Evolutionary conservation across 2,329 filamentous ascomycete species (phyloP).

Genomic region (Orbilia brochopaga): DNA sequence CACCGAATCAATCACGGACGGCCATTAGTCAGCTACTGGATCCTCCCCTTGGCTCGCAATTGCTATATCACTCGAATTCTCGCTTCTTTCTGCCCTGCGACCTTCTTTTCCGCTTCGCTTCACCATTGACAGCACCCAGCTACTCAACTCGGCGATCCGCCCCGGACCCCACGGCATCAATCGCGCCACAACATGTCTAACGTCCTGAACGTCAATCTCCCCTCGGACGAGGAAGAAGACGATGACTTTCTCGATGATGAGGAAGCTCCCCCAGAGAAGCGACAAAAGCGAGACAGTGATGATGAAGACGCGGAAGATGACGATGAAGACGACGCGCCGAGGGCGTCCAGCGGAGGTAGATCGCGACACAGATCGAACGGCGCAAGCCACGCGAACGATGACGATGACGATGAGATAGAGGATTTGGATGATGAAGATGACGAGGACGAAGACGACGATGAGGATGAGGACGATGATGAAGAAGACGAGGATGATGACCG

Average conservation of each 20-base stretch:
- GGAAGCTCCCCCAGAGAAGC: constrained; percentile 30
- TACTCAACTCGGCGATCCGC: constrained; percentile 4
- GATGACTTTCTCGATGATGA: constrained; percentile 45
- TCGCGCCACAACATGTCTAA: constrained; percentile 21
- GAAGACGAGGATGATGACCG: constrained; percentile 70
- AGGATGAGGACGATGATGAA: constrained; percentile 65
- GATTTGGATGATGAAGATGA: constrained; percentile 57
- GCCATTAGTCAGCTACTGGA: constrained; percentile 45
- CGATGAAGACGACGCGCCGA: constrained; percentile 51
- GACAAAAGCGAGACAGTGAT: constrained; percentile 35
- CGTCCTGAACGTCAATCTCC: constrained; percentile 28
- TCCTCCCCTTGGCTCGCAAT: constrained; percentile 10
- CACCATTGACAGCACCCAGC: neutral
- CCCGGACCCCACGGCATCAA: neutral
- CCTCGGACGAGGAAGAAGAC: constrained; percentile 52
- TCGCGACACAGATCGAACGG: constrained; percentile 30
- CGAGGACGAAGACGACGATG: constrained; percentile 63
- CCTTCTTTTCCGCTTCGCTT: neutral
- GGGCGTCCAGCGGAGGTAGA: constrained; percentile 25
- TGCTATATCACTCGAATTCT: neutral
- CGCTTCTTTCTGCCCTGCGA: neutral
- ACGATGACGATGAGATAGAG: constrained; percentile 47
- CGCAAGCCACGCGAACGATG: neutral
- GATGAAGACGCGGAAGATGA: constrained; percentile 46
- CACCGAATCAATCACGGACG: too few species aligned